A percentile compares a stretch with the other conserved stretches of the same genome.
Evolutionary conservation across 139 green algal genomes (phyloP).

Genomic region (Haematococcus sp.): DNA sequence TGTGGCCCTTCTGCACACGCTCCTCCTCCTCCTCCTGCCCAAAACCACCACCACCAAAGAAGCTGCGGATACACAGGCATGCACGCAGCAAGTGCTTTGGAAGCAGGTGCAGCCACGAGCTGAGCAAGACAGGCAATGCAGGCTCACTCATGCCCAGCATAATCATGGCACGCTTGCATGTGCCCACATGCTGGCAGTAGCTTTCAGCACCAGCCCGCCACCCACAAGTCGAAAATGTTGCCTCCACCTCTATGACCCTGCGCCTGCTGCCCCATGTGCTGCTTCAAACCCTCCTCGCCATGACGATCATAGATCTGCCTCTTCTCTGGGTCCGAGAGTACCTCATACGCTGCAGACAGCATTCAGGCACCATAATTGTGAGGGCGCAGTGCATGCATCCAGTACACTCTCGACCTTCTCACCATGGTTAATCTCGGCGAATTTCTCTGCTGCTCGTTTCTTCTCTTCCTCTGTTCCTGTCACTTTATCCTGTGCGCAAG

Average conservation of each 20-base stretch:
- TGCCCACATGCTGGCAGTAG: no score
- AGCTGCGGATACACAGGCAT: constrained; percentile 36
- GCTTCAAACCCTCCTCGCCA: constrained; percentile 96
- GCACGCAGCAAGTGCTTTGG: not conserved
- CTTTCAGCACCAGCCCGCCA: not conserved
- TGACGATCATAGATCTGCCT: constrained; percentile 93
- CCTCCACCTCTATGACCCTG: constrained; percentile 50
- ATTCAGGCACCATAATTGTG: not conserved
- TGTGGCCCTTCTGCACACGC: constrained; percentile 77
- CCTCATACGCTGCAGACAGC: constrained; percentile 88
- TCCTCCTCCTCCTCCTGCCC: constrained; percentile 75
- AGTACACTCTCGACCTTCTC: constrained; percentile 8
- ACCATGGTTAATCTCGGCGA: constrained; percentile 95
- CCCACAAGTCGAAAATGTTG: constrained; percentile 88
- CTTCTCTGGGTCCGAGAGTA: constrained; percentile 90
- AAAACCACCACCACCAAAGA: constrained; percentile 68
- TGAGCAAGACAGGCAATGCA: not conserved
- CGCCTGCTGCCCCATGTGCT: constrained; percentile 65
- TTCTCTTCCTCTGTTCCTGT: constrained; percentile 85
- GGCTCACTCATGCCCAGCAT: no score
- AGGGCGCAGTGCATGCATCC: not conserved
- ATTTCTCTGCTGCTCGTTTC: constrained; percentile 84
- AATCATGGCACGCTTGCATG: not conserved
- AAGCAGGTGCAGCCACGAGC: not conserved
- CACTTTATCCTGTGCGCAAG: constrained; percentile 71